Evolutionary conservation across 257 asterid species (phyloP), one percentile per base, ranked within the genome.

Genomic region (Coffea eugenioides): DNA sequence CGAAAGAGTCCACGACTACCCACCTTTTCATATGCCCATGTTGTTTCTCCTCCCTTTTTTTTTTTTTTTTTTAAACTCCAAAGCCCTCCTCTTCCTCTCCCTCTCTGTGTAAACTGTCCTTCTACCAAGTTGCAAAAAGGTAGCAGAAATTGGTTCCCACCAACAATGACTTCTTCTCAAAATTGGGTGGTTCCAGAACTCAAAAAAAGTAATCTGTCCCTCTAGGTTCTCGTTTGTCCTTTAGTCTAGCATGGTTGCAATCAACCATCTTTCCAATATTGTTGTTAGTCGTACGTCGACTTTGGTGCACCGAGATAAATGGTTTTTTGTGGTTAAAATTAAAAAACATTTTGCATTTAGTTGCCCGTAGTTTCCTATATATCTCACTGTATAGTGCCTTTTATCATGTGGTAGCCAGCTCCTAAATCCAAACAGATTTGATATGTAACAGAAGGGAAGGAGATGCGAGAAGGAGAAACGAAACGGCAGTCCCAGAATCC

Each of bases 1-100:
- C 56, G 85, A 88, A 86, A 76, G 86, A 88, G 92, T 89, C 97
- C 97, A 90, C 97, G 94, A 88, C 87, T 86, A 81, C 93, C 92
- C 5, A 88, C 89, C 90, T 74, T 84, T 71, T 70, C 75, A 72
- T 78, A 86, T 87, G 70, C 74, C 34, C 34, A 31, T 31, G 34
- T 31, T 71, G 43, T 39, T 39, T 39, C 43, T 39, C 43, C 43
- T 39, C 43, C 34, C 34, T 31, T 31, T 31, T 31, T 31, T 31
- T 31, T 31, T 31, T 31, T 39, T 39, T 4, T 39, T 39, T 39
- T 39, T 39, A 0, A 39, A 39, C 43, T 39, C 43, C 5, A 2
- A 39, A 39, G 4, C 45, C 14, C 66, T 69, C 57, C 27, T 62
- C 0, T 16, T 11, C 67, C 67, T 6, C n/a, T 61, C 10, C 27